Evolutionary conservation across 805 yeast species (phyloP).

Genomic region (Ogataea parapolymorpha): DNA sequence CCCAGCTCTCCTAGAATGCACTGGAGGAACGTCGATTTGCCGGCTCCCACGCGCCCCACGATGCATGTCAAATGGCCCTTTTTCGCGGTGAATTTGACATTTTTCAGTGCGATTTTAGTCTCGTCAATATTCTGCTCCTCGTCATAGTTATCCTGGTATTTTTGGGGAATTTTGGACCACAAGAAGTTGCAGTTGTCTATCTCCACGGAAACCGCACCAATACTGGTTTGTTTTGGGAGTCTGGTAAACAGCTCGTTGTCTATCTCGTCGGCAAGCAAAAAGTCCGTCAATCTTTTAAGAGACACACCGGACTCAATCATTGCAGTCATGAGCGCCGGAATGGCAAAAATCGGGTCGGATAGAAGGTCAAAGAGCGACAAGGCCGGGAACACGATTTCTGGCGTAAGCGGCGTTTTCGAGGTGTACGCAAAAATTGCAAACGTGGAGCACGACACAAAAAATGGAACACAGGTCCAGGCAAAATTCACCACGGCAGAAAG

Average conservation of each 20-base stretch:
- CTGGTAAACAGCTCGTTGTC: conserved; percentile 35
- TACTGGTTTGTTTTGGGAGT: conserved; percentile 20
- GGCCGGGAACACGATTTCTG: conserved; percentile 70
- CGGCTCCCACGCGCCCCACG: conserved; percentile 67
- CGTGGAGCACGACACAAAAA: conserved; percentile 59
- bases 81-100: conserved; percentile 47
- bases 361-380: conserved; percentile 56
- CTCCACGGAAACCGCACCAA: conserved; percentile 37
- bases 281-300: conserved; percentile 48
- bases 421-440: conserved; percentile 51
- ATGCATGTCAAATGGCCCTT: conserved; percentile 56
- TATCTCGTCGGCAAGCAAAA: conserved; percentile 41
- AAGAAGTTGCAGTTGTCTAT: conserved; percentile 51
- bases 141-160: conserved; percentile 30
- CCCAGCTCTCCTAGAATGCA: conserved; percentile 55
- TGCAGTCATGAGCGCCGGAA: conserved; percentile 56
- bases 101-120: conserved; percentile 42
- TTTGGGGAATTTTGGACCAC: conserved; percentile 36
- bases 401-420: conserved; percentile 50
- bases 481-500: conserved; percentile 46
- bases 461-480: conserved; percentile 64
- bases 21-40: conserved; percentile 57
- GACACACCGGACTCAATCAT: conserved; percentile 60
- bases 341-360: conserved; percentile 54
- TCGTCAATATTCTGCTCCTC: conserved; percentile 38